Evolutionary conservation across 305 asterid genomes (phyloP), one percentile per base, ranked within the genome.

Genomic region (Fraxinus floribunda): DNA sequence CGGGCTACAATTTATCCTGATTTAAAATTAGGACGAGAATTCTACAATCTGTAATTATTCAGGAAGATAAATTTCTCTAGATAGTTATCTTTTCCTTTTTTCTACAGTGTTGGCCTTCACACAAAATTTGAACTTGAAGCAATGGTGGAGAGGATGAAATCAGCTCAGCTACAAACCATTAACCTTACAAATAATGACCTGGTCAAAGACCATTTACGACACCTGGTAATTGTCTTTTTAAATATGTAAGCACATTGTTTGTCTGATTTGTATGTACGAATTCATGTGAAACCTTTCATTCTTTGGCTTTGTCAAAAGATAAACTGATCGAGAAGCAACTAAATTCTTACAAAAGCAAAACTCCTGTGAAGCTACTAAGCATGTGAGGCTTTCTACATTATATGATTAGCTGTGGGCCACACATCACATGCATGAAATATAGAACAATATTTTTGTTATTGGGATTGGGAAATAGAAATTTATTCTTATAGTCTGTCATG

Each of bases 131-230:
- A 95, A 89, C 95, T 95, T 80, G 93, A 90, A 82, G 93, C 86
- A 75, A 92, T 95, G 99, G 35, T 92, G 83, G 82, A 82, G 79
- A 92, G 95, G 83, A 89, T 95, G 97, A 79, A 89, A 85, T 87
- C 93, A 22, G 89, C 92, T 77, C 87, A 87, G 81, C 91, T 94
- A 77, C 81, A 80, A 74, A 94, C 99, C 81, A 89, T 91, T 75
- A 87, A 95, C 88, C 94, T 94, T 79, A 91, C 99, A 35, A 86
- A 90, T 79, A 94, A 95, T 87, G 99, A 95, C 88, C 86, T 95
- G 90, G 98, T 93, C 89, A 95, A 95, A 89, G 98, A 95, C 88
- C 98, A 95, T 85, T 90, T 95, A 82, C 91, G 99, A 79, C 98
- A 95, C 90, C 80, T 95, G 98, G 99, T 95, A 90, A 75, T 88